Conservation (phyloP, 495 filamentous ascomycete genomes). For the Viridothelium virens region DNA sequence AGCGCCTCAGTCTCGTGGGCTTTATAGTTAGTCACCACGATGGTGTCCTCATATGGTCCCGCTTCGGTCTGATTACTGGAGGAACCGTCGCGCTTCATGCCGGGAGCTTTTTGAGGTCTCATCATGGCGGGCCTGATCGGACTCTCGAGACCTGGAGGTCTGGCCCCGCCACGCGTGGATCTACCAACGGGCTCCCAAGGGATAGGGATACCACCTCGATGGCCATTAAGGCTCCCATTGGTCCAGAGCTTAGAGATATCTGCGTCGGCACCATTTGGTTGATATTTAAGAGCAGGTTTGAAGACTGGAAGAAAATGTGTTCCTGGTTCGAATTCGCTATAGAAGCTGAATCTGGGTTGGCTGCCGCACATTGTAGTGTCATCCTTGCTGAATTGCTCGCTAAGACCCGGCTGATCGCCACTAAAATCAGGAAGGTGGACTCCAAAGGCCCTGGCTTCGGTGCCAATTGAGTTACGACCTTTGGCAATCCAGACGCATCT, state of each 20-base stretch:
- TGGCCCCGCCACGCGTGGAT: no score
- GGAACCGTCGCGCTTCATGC: no score
- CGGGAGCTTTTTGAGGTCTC: no score
- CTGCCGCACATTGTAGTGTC: background rate
- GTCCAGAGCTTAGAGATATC: background rate
- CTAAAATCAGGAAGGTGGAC: constrained; percentile 2
- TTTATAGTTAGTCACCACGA: background rate
- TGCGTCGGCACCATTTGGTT: background rate
- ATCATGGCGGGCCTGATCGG: no score
- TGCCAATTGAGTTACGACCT: background rate
- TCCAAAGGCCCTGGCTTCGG: background rate
- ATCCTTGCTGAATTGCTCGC: background rate
- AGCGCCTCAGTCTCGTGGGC: background rate
- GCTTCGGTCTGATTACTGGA: background rate
- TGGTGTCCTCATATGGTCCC: background rate
- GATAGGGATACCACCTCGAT: background rate
- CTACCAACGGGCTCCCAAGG: background rate
- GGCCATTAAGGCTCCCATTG: background rate
- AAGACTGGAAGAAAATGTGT: background rate
- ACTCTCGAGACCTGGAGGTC: no score
- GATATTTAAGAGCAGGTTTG: background rate
- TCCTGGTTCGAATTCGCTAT: background rate
- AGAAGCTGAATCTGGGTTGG: constrained; percentile 4
- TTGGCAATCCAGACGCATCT: background rate
- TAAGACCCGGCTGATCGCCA: background rate